A percentile compares a stretch with the other conserved stretches of the same genome.
phyloP scores from a whole-genome alignment of 1,284 basidiomycete species.

The Singerocomus inundabilis region DNA sequence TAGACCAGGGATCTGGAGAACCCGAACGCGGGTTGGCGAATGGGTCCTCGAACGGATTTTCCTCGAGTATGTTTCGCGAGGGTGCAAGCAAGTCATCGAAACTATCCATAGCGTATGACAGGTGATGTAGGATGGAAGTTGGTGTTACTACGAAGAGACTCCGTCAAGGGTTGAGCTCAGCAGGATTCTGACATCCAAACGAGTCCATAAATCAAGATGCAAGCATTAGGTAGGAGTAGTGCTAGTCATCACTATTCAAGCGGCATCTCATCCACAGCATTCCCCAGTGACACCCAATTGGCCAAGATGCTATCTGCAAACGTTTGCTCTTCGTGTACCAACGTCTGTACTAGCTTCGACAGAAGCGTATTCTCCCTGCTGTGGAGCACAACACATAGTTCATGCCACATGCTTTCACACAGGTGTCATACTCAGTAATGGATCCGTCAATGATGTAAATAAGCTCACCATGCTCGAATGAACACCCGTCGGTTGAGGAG shows the following conservation, averaged over 20 bases:
- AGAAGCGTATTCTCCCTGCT: constrained; percentile 83
- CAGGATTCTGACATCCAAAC: constrained; percentile 7
- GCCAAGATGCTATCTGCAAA: constrained; percentile 59
- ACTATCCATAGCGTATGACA: constrained; percentile 48
- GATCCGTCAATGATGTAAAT: not conserved
- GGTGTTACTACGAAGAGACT: not conserved
- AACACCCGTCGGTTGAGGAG: constrained; percentile 77
- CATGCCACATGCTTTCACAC: constrained; percentile 82
- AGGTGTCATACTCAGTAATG: constrained; percentile 3
- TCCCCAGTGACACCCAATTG: constrained; percentile 73
- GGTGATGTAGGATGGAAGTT: not conserved
- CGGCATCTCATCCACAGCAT: constrained; percentile 78
- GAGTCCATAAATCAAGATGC: constrained; percentile 14
- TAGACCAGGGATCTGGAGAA: constrained; percentile 78
- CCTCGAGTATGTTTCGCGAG: constrained; percentile 59
- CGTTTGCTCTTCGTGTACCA: constrained; percentile 69
- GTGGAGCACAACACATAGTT: constrained; percentile 83
- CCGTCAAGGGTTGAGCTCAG: not conserved
- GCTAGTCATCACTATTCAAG: constrained; percentile 52
- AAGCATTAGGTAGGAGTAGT: constrained; percentile 1
- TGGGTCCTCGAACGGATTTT: constrained; percentile 77
- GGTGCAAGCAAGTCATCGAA: constrained; percentile 78
- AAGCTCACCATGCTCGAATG: constrained; percentile 73
- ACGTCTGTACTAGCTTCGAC: constrained; percentile 69
- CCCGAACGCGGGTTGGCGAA: constrained; percentile 58